Evolutionary conservation across 192 early-diverging fungal species (phyloP), one percentile per base, ranked within the genome.

Genomic region (Powellomyces hirtus): DNA sequence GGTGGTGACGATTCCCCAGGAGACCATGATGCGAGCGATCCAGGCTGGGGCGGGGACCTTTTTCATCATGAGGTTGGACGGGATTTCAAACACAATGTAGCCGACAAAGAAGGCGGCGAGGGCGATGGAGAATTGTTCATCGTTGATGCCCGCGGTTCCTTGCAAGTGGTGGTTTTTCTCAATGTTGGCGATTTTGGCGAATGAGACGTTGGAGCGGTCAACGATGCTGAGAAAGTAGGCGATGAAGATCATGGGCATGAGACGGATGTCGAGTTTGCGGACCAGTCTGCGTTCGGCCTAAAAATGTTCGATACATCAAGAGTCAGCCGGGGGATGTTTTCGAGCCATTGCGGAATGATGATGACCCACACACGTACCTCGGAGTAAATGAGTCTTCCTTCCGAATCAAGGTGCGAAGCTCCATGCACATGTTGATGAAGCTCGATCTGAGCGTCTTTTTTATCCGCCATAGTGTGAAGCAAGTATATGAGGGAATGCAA

Each of bases 41-140:
- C 90, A 89, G 1, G 77, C 55, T 1, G 81, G 31, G 13, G 91
- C 81, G n/a, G 79, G 79, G 38, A 87, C 69, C 4, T 77, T 81
- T 20, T 89, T 89, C 53, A 92, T 68, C 16, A 91, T 72, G 53
- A 89, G 77, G 79, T 92, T 94, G 44, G 88, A 88, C 4, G 91
- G 92, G 7, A 94, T 77, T 72, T 94, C 90, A 59, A 88, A 92
- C 34, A 91, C 53, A 42, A 89, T 85, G 75, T 92, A 89, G 37
- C 85, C 62, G 58, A 90, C 68, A 64, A 89, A 91, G 75, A 89
- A 90, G 40, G 86, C 80, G 29, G 88, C 85, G 11, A 91, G 44
- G 33, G 83, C 70, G 77, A 81, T 77, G 46, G 88, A 88, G 72
- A 84, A 89, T 30, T 83, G 69, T 46, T 30, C 64, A 30, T 66